Evolutionary conservation across 2,329 filamentous ascomycete genomes (phyloP).

Genomic region (Aspergillus thermomutatus): DNA sequence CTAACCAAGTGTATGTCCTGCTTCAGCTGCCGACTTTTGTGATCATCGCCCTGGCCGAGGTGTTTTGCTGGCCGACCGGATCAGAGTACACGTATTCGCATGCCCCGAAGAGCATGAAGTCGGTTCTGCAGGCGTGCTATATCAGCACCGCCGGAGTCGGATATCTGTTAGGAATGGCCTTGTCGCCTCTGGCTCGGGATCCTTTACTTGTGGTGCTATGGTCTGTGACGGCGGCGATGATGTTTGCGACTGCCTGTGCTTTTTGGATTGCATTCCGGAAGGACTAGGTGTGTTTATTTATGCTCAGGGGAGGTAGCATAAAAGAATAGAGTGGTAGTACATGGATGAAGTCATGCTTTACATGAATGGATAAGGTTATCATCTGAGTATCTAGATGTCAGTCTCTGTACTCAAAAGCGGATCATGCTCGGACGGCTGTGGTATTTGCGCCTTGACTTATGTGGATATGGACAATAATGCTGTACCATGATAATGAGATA

Average conservation of each 20-base stretch:
- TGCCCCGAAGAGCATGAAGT: constrained; percentile 41
- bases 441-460: not conserved
- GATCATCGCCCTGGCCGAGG: constrained; percentile 39
- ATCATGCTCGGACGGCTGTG: not conserved
- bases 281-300: not conserved
- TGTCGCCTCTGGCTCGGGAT: not conserved
- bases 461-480: not conserved
- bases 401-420: not conserved
- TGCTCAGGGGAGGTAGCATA: not conserved
- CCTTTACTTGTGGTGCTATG: not conserved
- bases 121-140: constrained; percentile 27
- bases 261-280: not conserved
- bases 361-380: no score
- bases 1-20: constrained; percentile 38
- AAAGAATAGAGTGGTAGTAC: no score
- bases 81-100: constrained; percentile 45
- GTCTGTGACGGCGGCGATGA: not conserved
- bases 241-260: not conserved
- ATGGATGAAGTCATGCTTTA: no score
- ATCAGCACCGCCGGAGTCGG: constrained; percentile 7
- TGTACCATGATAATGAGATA: not conserved
- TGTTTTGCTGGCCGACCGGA: constrained; percentile 42
- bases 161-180: not conserved
- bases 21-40: constrained; percentile 41
- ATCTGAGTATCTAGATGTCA: no score